These are phyloP conservation scores for Tulasnella sp. DNA, from an alignment of 768 basidiomycete species.

Conservation along the genomic window DNA sequence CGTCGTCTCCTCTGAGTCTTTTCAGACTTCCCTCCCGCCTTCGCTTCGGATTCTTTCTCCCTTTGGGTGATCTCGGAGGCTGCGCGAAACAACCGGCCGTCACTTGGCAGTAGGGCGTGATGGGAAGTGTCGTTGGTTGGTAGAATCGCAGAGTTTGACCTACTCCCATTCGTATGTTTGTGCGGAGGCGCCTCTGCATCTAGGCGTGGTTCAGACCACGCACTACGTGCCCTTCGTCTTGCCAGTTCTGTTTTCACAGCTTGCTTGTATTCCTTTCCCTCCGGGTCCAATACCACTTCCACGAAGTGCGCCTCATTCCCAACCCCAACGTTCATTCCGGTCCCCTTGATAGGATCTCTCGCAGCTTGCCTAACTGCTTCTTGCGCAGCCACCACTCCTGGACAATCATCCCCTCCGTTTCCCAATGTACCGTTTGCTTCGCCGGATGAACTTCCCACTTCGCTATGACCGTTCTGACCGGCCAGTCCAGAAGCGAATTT, in stretches of 20 bases:
- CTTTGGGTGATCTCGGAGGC: neutral
- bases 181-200: neutral
- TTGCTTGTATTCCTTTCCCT: conserved; percentile 58
- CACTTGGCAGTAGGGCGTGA: neutral
- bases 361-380: conserved; percentile 56
- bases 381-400: conserved; percentile 42
- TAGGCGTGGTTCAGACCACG: neutral
- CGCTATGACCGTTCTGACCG: neutral
- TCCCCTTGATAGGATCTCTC: conserved; percentile 26
- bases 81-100: neutral
- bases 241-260: conserved; percentile 54
- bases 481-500: conserved; percentile 42
- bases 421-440: neutral
- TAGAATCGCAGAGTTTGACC: neutral
- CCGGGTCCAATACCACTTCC: conserved; percentile 73
- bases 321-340: conserved; percentile 57
- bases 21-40: neutral
- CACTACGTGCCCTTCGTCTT: conserved; percentile 36
- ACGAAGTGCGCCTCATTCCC: conserved; percentile 57
- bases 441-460: neutral
- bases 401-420: neutral
- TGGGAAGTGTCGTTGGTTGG: neutral
- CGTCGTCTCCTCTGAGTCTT: neutral
- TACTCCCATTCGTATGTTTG: neutral
- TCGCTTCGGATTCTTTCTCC: neutral